A percentile compares a stretch with the other conserved stretches of the same genome.
These are phyloP conservation scores for Vicia sativa DNA, from an alignment of 306 rosid species.

Conservation along the genomic window DNA sequence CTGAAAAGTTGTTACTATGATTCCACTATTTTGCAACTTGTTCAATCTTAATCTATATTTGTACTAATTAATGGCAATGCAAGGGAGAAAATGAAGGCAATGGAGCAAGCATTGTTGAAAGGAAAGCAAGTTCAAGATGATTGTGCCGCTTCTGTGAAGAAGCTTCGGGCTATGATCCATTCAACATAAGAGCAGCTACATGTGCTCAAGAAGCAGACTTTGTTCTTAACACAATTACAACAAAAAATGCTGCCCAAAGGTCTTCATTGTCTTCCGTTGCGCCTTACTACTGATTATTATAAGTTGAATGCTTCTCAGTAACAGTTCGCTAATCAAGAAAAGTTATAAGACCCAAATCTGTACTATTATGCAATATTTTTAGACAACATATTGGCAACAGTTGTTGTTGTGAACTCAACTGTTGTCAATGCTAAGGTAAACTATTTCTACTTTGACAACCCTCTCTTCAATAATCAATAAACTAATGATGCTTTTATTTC, in stretches of 20 bases:
- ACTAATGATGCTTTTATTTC: no score
- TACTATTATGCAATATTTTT: slow-evolving; percentile 92
- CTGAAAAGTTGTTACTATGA: slow-evolving; percentile 25
- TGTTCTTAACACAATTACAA: slow-evolving; percentile 92
- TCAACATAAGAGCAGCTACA: slow-evolving; percentile 90
- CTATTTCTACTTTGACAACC: no score
- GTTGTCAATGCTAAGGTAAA: slow-evolving; percentile 72
- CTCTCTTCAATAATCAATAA: no score
- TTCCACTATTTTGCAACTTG: slow-evolving; percentile 32
- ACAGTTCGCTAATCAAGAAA: slow-evolving; percentile 74
- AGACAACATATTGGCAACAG: slow-evolving; percentile 88
- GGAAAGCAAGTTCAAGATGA: no score
- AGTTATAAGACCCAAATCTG: slow-evolving; percentile 70
- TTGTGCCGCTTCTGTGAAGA: slow-evolving; percentile 73
- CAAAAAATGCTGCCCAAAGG: slow-evolving; percentile 96
- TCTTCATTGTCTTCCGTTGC: slow-evolving; percentile 96
- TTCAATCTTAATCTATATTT: no score
- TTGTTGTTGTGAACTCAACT: slow-evolving; percentile 92
- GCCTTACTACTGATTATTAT: slow-evolving; percentile 98
- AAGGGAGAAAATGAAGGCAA: slow-evolving; percentile 67
- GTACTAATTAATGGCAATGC: slow-evolving; percentile 63
- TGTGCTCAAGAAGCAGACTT: slow-evolving; percentile 87
- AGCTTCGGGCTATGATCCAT: slow-evolving; percentile 95
- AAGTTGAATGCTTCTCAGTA: slow-evolving; percentile 78
- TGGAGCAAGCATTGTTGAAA: slow-evolving; percentile 80